Base-by-base conservation (phyloP, 768 basidiomycete species). In the Pleurotus djamor region DNA sequence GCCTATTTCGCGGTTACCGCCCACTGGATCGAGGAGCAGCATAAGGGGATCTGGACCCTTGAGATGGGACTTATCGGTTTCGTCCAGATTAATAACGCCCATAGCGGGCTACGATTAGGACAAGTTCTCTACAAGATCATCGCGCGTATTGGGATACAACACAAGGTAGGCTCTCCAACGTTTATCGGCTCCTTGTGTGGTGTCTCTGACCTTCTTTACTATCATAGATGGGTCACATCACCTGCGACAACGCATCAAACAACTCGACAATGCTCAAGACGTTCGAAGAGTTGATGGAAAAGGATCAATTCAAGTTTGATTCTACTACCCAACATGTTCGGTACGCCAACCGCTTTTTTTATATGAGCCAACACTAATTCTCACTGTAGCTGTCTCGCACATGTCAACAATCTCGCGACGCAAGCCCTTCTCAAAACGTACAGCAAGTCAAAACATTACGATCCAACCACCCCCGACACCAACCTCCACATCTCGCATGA, bases 1-100 rank as follows among this genome's bases (percentile, higher is more conserved):
- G 69, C 64, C 1, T 80, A 79, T 62, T 74, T 75, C 62, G 76
- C 69, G 0, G 71, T 75, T 4, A 79, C 72, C 0, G 73, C 68
- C 0, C 73, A 76, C 52, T 79, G 77, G 75, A 72, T 76, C 45
- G 72, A 76, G 35, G 72, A 76, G 61, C 50, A 14, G 0, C 16
- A 35, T 1, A 59, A 64, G 6, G 60, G 61, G 0, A 48, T 64
- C 6, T 78, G 72, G 74, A 57, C 66, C 32, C 43, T 71, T 7
- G 49, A 72, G 16, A 64, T 57, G 38, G 68, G 68, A 2, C 60
- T 80, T 0, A 48, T 76, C 2, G 77, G 76, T 1, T 79, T 79
- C 43, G 67, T 66, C 0, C 64, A 59, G 14, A 33, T 79, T 13
- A 75, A 76, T 59, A 65, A 64, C 17, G 66, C 77, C 8, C 78